Evolutionary conservation across 192 early-diverging fungal genomes (phyloP).

Genomic region (Chytriomyces sp.): DNA sequence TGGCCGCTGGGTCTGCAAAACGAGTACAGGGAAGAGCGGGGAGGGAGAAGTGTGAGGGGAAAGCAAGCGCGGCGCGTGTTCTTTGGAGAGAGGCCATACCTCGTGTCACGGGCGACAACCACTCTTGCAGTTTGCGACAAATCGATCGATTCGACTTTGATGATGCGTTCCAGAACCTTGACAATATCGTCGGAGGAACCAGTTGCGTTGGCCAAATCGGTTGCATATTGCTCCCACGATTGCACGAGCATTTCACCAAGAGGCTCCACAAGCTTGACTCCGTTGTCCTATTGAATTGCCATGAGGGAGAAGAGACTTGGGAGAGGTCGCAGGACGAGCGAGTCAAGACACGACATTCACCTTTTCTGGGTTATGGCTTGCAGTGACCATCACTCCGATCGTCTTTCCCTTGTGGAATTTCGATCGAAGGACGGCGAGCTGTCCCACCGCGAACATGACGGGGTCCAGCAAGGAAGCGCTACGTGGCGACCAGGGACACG

Average conservation of each 20-base stretch:
- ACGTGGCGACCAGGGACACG: background rate
- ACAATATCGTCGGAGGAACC: constrained; percentile 61
- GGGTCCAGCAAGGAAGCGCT: constrained; percentile 88
- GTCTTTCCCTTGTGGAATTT: constrained; percentile 78
- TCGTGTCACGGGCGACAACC: constrained; percentile 90
- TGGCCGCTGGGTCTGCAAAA: constrained; percentile 83
- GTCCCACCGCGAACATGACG: constrained; percentile 89
- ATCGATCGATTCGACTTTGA: constrained; percentile 71
- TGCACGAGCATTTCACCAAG: constrained; percentile 98
- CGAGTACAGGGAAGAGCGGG: too few relatives aligned
- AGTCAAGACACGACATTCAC: constrained; percentile 52
- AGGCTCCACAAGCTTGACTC: constrained; percentile 97
- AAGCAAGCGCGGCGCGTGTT: too few relatives aligned
- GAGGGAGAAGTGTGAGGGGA: too few relatives aligned
- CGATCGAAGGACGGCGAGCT: constrained; percentile 90
- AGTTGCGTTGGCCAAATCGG: constrained; percentile 82
- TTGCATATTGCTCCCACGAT: constrained; percentile 93
- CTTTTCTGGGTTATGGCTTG: constrained; percentile 94
- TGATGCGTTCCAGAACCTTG: constrained; percentile 65
- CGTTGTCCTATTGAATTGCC: too few relatives aligned
- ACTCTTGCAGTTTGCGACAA: constrained; percentile 58
- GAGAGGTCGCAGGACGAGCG: too few relatives aligned
- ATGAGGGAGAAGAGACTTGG: too few relatives aligned
- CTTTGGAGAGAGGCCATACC: constrained; percentile 45
- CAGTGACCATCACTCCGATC: constrained; percentile 98